Base-by-base conservation (phyloP, 108 stramenopile species). In the Discostella stelligeroides region DNA sequence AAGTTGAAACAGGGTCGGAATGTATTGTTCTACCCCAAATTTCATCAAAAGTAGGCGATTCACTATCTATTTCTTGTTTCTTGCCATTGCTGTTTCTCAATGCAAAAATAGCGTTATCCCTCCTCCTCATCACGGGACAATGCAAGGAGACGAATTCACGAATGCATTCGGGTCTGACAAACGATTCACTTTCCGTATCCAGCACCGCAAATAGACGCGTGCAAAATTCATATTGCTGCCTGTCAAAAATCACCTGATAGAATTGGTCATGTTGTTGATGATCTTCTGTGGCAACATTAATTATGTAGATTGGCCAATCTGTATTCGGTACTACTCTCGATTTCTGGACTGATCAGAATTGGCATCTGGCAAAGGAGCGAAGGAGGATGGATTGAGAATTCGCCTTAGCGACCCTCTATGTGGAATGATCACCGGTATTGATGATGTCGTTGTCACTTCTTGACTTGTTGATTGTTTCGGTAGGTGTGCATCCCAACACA, bases 11-110 rank as follows among this genome's bases (percentile, higher is more conserved):
- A 25, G 56, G 65, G 67, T 88, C 84, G 30, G 86, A 92, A 11
- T 43, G 40, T 29, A 82, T 48, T 13, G 89, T 84, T 7, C 76
- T 61, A 25, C 67, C 64, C 93, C 93, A 95, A 61, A 92, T 83
- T 80, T 95, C 90, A 80, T 88, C 86, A 76, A 92, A 89, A 5
- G 93, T 94, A 37, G 87, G 84, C 46, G 82, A 80, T 50, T 28
- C n/a, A 0, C 42, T 17, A 45, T 51, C 50, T 45, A 40, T 57
- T 34, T 59, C 64, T 23, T 69, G 55, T 11, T 60, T 4, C 28
- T 41, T 18, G 18, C 50, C 37, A 5, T 51, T 54, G 37, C 43
- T 18, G 40, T 34, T 15, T 34, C 17, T 27, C 29, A 40, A 60
- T 39, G 65, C 25, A 45, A 72, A 41, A 66, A 91, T 62, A 60